Conservation (phyloP, 169 alveolate species). For the Cryptosporidium parvum region DNA sequence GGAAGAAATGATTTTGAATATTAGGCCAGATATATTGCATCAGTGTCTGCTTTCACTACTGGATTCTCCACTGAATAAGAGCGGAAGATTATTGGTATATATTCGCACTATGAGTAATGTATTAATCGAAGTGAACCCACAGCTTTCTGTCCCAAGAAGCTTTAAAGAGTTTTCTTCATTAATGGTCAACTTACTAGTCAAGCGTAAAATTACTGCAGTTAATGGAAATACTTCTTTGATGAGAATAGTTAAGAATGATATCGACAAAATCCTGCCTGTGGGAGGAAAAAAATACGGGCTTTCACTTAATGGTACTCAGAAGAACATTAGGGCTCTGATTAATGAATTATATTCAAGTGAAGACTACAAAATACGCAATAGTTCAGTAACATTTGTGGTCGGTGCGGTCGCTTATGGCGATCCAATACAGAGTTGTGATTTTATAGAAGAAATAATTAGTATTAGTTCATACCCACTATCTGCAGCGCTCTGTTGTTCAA, state of each 20-base stretch:
- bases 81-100: constrained; percentile 84
- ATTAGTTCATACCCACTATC: constrained; percentile 87
- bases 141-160: constrained; percentile 88
- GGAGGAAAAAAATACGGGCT: constrained; percentile 86
- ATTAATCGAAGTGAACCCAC: constrained; percentile 88
- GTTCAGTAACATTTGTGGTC: constrained; percentile 85
- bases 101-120: constrained; percentile 87
- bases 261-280: constrained; percentile 83
- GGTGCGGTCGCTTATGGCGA: constrained; percentile 90
- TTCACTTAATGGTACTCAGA: constrained; percentile 83
- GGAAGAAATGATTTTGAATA: constrained; percentile 81
- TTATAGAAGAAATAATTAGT: constrained; percentile 84
- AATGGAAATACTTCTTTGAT: constrained; percentile 83
- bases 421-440: constrained; percentile 82
- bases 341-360: constrained; percentile 77
- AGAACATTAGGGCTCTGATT: constrained; percentile 80
- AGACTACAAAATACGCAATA: constrained; percentile 24
- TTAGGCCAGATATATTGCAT: constrained; percentile 89
- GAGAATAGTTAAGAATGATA: constrained; percentile 86
- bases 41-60: constrained; percentile 88
- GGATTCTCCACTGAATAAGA: constrained; percentile 87
- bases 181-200: constrained; percentile 84
- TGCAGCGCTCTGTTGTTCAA: constrained; percentile 90
- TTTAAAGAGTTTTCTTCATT: constrained; percentile 84
- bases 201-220: constrained; percentile 85